Evolutionary conservation across 1,284 basidiomycete genomes (phyloP).

Genomic region (Cryptococcus neoformans): DNA sequence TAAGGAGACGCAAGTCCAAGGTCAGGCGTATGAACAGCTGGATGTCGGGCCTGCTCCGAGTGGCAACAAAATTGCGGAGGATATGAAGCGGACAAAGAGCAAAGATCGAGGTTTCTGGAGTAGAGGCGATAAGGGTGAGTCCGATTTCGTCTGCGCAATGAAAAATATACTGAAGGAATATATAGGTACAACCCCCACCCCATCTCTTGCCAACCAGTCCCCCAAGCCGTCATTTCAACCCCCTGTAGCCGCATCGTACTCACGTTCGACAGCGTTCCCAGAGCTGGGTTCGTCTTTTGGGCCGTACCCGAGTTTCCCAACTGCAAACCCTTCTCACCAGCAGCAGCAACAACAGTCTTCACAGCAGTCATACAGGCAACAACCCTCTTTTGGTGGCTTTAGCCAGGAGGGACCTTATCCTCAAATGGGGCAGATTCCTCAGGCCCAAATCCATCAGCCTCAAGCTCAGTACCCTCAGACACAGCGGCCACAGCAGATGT

Average conservation of each 20-base stretch:
- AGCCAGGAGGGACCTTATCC: neutral
- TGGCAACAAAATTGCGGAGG: neutral
- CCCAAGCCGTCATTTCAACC: too few relatives aligned
- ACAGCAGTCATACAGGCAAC: too few relatives aligned
- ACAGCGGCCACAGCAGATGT: neutral
- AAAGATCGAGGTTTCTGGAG: conserved; percentile 5
- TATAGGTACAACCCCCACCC: too few relatives aligned
- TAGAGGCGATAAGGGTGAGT: neutral
- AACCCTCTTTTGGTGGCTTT: too few relatives aligned
- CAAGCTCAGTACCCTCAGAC: too few relatives aligned
- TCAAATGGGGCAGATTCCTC: neutral
- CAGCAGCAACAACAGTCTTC: too few relatives aligned
- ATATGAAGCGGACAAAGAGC: neutral
- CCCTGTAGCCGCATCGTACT: too few relatives aligned
- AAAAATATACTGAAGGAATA: too few relatives aligned
- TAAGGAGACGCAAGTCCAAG: conserved; percentile 1
- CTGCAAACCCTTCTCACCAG: neutral
- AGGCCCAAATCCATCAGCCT: too few relatives aligned
- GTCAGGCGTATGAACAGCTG: conserved; percentile 12
- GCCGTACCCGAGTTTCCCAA: neutral
- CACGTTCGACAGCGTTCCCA: neutral
- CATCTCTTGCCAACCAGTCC: too few relatives aligned
- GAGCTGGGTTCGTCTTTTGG: neutral
- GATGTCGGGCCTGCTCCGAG: conserved; percentile 10
- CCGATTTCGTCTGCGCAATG: too few relatives aligned